Evolutionary conservation across 108 stramenopile genomes (phyloP), one percentile per base, ranked within the genome.

Genomic region (Cyclostephanos tholiformis): DNA sequence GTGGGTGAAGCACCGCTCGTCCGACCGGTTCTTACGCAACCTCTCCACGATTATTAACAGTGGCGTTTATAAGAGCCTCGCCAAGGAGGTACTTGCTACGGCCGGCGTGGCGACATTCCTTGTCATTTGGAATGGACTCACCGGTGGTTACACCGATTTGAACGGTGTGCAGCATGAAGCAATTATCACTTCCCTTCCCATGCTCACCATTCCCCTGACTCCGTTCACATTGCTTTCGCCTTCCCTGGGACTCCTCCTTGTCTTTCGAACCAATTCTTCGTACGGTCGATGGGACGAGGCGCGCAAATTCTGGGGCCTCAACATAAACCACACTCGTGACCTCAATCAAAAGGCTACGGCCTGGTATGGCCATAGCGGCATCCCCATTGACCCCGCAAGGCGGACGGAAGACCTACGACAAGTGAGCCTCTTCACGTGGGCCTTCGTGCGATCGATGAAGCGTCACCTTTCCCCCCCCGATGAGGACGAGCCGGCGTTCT

Each of bases 261-360:
- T 87, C 59, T 91, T 91, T 71, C 83, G 90, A 16, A 91, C 90
- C 63, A 91, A 91, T 77, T 84, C 85, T 0, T 79, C 87, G n/a
- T 91, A 91, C 75, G 76, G 86, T 63, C 83, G 90, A 26, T 91
- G 90, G 90, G 88, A 91, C 84, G 90, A 91, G 71, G 90, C 90
- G 26, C 90, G 90, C 48, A 91, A 90, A 76, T 85, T 85, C 65
- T 90, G 89, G 89, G 89, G 89, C 57, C 84, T 87, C 69, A 87
- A 88, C 72, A 91, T 89, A 43, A 88, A 91, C 76, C 88, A 89
- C 81, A 91, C 88, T 58, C 86, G 88, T 63, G 86, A 91, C 71
- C 72, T 89, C 19, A 80, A 85, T 22, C 87, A 87, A 39, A 88
- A 88, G 87, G 87, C 75, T 19, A 88, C 77, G n/a, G 83, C 85